These are phyloP conservation scores for Oryza australiensis DNA, from an alignment of 176 grass and related monocot species.

Conservation along the genomic window DNA sequence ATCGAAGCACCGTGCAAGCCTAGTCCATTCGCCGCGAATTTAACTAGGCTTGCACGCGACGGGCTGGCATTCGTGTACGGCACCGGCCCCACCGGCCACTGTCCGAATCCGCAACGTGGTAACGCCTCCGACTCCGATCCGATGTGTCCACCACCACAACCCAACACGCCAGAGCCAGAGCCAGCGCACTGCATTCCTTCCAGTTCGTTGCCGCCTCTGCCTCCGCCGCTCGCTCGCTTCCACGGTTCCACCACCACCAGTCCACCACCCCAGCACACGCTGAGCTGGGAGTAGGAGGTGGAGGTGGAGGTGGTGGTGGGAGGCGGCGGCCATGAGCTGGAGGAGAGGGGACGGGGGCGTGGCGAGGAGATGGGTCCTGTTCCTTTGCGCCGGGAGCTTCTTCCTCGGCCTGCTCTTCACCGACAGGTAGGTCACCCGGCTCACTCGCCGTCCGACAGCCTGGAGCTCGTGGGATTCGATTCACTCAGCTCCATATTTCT, in stretches of 20 bases:
- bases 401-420: slow-evolving; percentile 88
- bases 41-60: not conserved
- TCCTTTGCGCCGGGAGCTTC: slow-evolving; percentile 94
- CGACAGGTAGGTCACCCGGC: slow-evolving; percentile 48
- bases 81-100: not conserved
- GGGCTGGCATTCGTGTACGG: not conserved
- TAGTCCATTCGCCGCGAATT: too few relatives aligned
- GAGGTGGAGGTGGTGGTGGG: not conserved
- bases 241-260: not conserved
- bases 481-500: not conserved
- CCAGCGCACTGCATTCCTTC: too few relatives aligned
- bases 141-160: not conserved
- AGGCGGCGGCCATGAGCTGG: slow-evolving; percentile 32
- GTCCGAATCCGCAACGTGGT: not conserved
- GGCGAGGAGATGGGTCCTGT: slow-evolving; percentile 57
- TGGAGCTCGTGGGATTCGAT: not conserved
- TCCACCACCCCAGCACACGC: not conserved
- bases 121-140: not conserved
- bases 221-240: too few relatives aligned
- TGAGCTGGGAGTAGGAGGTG: not conserved
- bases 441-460: too few relatives aligned
- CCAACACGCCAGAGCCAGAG: not conserved
- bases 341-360: slow-evolving; percentile 45
- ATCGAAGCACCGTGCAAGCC: too few relatives aligned
- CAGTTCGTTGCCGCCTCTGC: too few relatives aligned